Evolutionary conservation across 306 rosid genomes (phyloP).

Genomic region (Macrotyloma uniflorum): DNA sequence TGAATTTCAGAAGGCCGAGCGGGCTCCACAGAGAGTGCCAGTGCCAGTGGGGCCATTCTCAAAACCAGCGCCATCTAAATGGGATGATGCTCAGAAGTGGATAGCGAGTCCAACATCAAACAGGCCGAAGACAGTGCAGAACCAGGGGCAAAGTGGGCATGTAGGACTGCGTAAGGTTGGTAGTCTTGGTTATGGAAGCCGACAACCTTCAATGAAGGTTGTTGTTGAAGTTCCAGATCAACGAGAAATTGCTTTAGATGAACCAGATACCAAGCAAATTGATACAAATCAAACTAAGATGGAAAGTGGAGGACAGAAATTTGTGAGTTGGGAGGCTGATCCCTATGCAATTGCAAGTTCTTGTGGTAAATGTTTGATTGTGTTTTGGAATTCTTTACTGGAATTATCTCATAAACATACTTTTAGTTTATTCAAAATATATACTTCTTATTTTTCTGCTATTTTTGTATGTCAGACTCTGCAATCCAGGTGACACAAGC

Average conservation of each 20-base stretch:
- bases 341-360: constrained; percentile 68
- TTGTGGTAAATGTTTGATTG: constrained; percentile 58
- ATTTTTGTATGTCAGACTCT: neutral
- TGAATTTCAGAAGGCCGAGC: constrained; percentile 89
- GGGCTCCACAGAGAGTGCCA: constrained; percentile 74
- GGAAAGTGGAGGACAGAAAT: constrained; percentile 66
- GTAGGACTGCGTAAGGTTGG: constrained; percentile 59
- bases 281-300: constrained; percentile 72
- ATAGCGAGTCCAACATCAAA: constrained; percentile 87
- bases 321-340: constrained; percentile 72
- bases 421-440: constrained; percentile 28
- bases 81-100: constrained; percentile 99
- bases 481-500: constrained; percentile 1
- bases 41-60: constrained; percentile 77
- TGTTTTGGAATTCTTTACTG: constrained; percentile 52
- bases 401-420: constrained; percentile 49
- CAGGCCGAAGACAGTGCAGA: constrained; percentile 65
- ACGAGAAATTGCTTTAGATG: constrained; percentile 59
- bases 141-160: constrained; percentile 63
- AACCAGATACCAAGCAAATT: constrained; percentile 89
- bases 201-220: constrained; percentile 72
- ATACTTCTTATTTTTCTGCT: constrained; percentile 3
- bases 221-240: constrained; percentile 85
- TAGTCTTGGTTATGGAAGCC: constrained; percentile 57
- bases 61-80: constrained; percentile 91